Evolutionary conservation across 345 rosid genomes (phyloP).

Genomic region (Citrus sp.): DNA sequence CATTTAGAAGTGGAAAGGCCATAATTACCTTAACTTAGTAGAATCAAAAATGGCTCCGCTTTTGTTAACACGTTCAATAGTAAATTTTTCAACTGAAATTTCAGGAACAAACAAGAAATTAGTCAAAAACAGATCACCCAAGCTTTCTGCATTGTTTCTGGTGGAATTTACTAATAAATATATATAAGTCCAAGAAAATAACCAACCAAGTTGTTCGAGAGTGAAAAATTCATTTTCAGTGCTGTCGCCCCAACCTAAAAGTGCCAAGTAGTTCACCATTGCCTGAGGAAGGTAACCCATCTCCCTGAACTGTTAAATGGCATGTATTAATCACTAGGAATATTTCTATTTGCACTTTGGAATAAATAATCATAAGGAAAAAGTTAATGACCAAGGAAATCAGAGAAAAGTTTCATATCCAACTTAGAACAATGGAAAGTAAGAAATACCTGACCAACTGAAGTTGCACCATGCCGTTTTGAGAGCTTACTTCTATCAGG

Average conservation of each 20-base stretch:
- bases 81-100: slow-evolving; percentile 72
- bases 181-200: background rate
- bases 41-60: slow-evolving; percentile 87
- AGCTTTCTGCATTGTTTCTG: background rate
- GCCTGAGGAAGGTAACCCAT: slow-evolving; percentile 94
- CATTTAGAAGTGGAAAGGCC: slow-evolving; percentile 4
- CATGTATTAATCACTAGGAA: slow-evolving; percentile 6
- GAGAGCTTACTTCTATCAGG: slow-evolving; percentile 94
- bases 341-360: background rate
- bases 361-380: background rate
- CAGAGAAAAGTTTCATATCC: background rate
- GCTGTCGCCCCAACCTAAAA: slow-evolving; percentile 99
- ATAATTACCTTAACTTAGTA: slow-evolving; percentile 70
- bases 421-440: background rate
- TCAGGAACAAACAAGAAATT: slow-evolving; percentile 24
- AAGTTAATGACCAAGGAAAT: background rate
- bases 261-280: slow-evolving; percentile 93
- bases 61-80: slow-evolving; percentile 82
- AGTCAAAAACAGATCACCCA: slow-evolving; percentile 5
- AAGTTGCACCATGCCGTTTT: slow-evolving; percentile 94
- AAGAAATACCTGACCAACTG: slow-evolving; percentile 76
- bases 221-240: slow-evolving; percentile 94
- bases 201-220: slow-evolving; percentile 76
- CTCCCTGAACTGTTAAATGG: slow-evolving; percentile 63
- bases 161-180: background rate